Evolutionary conservation across 2,329 filamentous ascomycete genomes (phyloP).

Genomic region (Calonectria hawksworthii): DNA sequence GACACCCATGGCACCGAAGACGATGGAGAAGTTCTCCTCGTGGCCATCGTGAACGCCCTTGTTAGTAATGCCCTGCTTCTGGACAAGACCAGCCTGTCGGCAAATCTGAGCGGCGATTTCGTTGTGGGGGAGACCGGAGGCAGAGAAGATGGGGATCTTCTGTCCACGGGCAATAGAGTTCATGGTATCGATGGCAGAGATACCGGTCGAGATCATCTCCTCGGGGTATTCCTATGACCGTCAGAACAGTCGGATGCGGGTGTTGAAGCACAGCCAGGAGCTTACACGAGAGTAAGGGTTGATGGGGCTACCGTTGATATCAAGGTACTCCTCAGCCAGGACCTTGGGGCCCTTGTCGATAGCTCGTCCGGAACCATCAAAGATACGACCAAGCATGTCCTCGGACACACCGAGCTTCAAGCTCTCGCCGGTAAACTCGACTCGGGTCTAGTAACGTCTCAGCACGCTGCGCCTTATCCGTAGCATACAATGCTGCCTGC

Average conservation of each 20-base stretch:
- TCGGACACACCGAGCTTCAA: constrained; percentile 99
- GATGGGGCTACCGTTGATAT: constrained; percentile 99
- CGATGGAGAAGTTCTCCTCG: constrained; percentile 99
- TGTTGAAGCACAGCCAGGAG: constrained; percentile 13
- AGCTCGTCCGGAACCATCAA: constrained; percentile 96
- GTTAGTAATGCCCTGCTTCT: constrained; percentile 81
- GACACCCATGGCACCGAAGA: constrained; percentile 99
- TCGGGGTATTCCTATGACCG: constrained; percentile 88
- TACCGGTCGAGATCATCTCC: constrained; percentile 99
- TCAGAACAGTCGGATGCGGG: constrained; percentile 31
- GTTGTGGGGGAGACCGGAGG: constrained; percentile 97
- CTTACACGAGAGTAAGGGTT: constrained; percentile 96
- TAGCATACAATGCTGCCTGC: constrained; percentile 32
- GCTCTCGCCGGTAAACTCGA: constrained; percentile 97
- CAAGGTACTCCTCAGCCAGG: constrained; percentile 95
- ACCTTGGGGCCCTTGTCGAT: constrained; percentile 99
- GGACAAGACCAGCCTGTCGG: constrained; percentile 93
- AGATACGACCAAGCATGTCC: constrained; percentile 99
- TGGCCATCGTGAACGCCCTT: constrained; percentile 97
- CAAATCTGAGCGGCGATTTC: constrained; percentile 99
- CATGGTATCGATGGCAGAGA: constrained; percentile 99
- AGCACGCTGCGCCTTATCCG: constrained; percentile 36
- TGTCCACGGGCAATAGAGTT: constrained; percentile 97
- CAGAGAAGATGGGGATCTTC: constrained; percentile 99
- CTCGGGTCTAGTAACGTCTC: constrained; percentile 78